Evolutionary conservation across 495 filamentous ascomycete genomes (phyloP).

Genomic region (Neurospora sp.): DNA sequence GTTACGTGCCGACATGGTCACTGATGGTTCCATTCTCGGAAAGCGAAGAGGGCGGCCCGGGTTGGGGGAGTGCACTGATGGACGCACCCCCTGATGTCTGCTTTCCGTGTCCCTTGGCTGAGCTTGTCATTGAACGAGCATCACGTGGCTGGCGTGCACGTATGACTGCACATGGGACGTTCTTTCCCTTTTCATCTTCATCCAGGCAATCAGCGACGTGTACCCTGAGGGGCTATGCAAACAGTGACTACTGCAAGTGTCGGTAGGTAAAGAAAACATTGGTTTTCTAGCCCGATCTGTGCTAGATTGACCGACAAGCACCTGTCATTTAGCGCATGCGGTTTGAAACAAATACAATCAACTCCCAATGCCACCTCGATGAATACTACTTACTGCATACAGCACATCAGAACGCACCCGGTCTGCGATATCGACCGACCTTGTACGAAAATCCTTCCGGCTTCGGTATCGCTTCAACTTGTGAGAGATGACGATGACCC

Average conservation of each 20-base stretch:
- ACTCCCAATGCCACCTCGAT: neutral
- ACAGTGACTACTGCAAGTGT: neutral
- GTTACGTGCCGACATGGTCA: neutral
- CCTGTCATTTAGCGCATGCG: neutral
- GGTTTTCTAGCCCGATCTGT: neutral
- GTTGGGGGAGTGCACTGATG: neutral
- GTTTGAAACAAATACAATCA: neutral
- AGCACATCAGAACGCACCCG: neutral
- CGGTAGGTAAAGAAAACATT: neutral
- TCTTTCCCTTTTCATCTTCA: neutral
- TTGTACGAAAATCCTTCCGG: neutral
- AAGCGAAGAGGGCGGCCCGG: neutral
- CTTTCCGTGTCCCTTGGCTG: neutral
- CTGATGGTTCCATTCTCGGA: neutral
- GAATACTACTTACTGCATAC: neutral
- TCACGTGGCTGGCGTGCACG: neutral
- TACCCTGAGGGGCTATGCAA: neutral
- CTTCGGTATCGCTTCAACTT: neutral
- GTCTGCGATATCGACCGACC: neutral
- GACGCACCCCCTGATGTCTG: neutral
- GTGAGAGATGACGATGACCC: neutral
- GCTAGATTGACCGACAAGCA: neutral
- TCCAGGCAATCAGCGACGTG: neutral
- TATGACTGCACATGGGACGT: neutral
- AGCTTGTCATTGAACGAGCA: neutral